These are phyloP conservation scores for Entophlyctis helioformis DNA, from an alignment of 192 early-diverging fungal genomes.

Conservation along the genomic window DNA sequence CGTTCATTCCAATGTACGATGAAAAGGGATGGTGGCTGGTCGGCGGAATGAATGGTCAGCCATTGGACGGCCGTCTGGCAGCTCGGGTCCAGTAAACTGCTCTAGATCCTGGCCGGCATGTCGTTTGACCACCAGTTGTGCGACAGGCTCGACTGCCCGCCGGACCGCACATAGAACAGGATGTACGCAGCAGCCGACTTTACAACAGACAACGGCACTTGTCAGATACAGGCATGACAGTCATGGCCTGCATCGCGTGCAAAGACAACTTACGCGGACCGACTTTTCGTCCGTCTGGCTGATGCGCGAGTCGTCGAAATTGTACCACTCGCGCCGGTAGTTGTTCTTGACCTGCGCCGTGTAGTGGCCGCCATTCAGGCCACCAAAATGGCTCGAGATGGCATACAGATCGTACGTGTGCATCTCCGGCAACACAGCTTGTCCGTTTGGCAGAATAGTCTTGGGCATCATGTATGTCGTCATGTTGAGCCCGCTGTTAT, in stretches of 20 bases:
- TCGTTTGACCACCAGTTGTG: too few species aligned
- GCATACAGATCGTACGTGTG: constrained; percentile 61
- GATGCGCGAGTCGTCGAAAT: constrained; percentile 66
- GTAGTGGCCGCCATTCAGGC: constrained; percentile 72
- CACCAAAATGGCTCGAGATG: constrained; percentile 73
- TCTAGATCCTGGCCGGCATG: too few species aligned
- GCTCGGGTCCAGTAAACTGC: too few species aligned
- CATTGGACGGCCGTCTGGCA: too few species aligned
- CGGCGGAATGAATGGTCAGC: too few species aligned
- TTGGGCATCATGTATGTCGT: constrained; percentile 11
- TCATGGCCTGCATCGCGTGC: background rate
- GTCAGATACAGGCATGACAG: background rate
- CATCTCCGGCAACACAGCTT: too few species aligned
- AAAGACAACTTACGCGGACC: constrained; percentile 26
- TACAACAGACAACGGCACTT: constrained; percentile 19
- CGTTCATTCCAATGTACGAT: too few species aligned
- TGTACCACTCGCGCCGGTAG: constrained; percentile 61
- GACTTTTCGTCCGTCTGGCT: constrained; percentile 11
- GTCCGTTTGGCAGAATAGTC: constrained; percentile 36
- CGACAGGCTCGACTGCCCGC: too few species aligned
- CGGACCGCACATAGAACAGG: constrained; percentile 46
- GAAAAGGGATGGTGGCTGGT: too few species aligned
- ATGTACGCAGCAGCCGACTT: constrained; percentile 51
- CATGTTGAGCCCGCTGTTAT: constrained; percentile 18
- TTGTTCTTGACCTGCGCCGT: constrained; percentile 62